Evolutionary conservation across 192 early-diverging fungal genomes (phyloP).

Genomic region (Funneliformis mosseae): DNA sequence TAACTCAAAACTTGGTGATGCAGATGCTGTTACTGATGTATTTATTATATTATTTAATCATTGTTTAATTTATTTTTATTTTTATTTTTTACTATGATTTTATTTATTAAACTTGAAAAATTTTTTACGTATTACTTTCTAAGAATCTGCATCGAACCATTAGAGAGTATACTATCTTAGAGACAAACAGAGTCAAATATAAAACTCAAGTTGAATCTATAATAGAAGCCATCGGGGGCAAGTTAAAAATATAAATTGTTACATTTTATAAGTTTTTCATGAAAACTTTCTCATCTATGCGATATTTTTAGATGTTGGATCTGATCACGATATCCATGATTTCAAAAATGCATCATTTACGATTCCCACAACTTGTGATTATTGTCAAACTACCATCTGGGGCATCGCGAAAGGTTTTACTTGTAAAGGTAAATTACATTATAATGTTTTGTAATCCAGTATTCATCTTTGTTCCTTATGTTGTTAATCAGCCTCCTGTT

Average conservation of each 20-base stretch:
- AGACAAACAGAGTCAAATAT: slow-evolving; percentile 46
- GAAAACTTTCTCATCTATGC: slow-evolving; percentile 4
- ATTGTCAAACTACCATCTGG: slow-evolving; percentile 77
- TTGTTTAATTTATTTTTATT: background rate
- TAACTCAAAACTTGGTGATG: slow-evolving; percentile 57
- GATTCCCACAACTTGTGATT: slow-evolving; percentile 75
- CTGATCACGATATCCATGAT: slow-evolving; percentile 57
- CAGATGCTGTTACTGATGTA: slow-evolving; percentile 64
- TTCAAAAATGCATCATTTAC: slow-evolving; percentile 72
- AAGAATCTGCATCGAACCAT: slow-evolving; percentile 58
- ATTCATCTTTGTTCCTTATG: background rate
- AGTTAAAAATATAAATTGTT: background rate
- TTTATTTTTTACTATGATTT: background rate
- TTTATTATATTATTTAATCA: background rate
- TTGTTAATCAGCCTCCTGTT: background rate
- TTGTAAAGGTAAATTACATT: slow-evolving; percentile 52
- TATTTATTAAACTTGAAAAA: background rate
- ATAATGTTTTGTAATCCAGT: background rate
- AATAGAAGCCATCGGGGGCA: slow-evolving; percentile 66
- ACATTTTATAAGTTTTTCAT: background rate
- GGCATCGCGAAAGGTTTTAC: slow-evolving; percentile 73
- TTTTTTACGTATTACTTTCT: background rate
- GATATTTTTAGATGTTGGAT: slow-evolving; percentile 49
- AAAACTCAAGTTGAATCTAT: slow-evolving; percentile 68
- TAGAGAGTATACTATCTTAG: slow-evolving; percentile 54